phyloP scores from a whole-genome alignment of 257 asterid genomes.

The Orobanche coerulescens region DNA sequence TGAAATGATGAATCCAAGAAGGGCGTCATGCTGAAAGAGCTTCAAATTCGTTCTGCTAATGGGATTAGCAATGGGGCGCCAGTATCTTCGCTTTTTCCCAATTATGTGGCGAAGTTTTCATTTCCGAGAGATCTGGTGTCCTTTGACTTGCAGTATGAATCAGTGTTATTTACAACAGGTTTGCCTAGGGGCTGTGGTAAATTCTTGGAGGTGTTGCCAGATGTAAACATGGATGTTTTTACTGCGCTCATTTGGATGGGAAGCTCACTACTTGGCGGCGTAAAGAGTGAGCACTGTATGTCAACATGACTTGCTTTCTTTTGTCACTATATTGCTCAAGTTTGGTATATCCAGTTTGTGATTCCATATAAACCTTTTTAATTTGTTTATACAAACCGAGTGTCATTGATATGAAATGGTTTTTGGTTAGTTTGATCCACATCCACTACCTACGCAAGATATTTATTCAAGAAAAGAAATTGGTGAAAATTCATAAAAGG shows the following conservation, averaged over 20 bases:
- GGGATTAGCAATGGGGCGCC: slow-evolving; percentile 42
- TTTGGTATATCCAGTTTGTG: neutral
- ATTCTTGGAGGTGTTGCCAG: slow-evolving; percentile 54
- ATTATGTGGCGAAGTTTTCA: slow-evolving; percentile 40
- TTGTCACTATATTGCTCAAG: neutral
- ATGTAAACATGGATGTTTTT: slow-evolving; percentile 45
- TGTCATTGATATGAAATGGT: neutral
- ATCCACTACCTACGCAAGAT: neutral
- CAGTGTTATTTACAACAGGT: slow-evolving; percentile 41
- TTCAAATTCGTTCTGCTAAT: slow-evolving; percentile 32
- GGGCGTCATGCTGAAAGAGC: slow-evolving; percentile 45
- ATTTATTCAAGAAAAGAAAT: neutral
- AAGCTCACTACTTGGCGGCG: slow-evolving; percentile 70
- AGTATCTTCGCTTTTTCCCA: slow-evolving; percentile 43
- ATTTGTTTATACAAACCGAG: neutral
- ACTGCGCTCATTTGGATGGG: slow-evolving; percentile 74
- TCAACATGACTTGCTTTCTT: neutral
- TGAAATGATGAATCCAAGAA: slow-evolving; percentile 44
- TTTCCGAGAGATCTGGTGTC: slow-evolving; percentile 71
- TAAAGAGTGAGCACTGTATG: slow-evolving; percentile 45
- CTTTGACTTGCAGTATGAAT: slow-evolving; percentile 57
- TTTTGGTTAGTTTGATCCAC: neutral
- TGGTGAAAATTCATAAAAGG: no score
- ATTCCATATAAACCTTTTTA: neutral
- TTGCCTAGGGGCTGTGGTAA: slow-evolving; percentile 70